Base-by-base conservation (phyloP, 306 rosid genomes). In the Vigna unguiculata region DNA sequence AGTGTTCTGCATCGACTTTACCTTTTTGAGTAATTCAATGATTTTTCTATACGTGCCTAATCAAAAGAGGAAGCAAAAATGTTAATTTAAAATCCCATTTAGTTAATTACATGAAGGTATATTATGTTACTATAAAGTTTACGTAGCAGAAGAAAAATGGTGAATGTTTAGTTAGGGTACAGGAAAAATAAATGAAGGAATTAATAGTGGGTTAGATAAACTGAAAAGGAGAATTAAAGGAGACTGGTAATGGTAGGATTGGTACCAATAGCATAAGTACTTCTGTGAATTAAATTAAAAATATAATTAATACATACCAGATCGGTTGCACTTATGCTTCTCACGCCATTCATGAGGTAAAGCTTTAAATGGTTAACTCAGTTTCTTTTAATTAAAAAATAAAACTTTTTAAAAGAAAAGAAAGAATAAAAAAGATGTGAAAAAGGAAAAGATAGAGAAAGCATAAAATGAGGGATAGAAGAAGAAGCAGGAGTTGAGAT, bases 391-490 rank as follows among this genome's bases (percentile, higher is more conserved):
- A 28, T n/a, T n/a, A n/a, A n/a, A n/a, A n/a, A n/a, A n/a, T n/a
- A n/a, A n/a, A n/a, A n/a, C n/a, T n/a, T n/a, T n/a, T n/a, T n/a
- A n/a, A n/a, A n/a, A n/a, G n/a, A n/a, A n/a, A n/a, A n/a, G n/a
- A n/a, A n/a, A n/a, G n/a, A n/a, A n/a, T n/a, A n/a, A n/a, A n/a
- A n/a, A 76, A 53, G 15, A 52, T 38, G 46, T 22, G 45, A 34
- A 52, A 74, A 76, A 40, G 47, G 11, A 38, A 66, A 65, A 65
- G 74, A 36, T 54, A 32, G 32, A 32, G 32, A 51, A 12, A 12
- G 47, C 66, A 72, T 71, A 78, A 68, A 78, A 45, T 78, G 14
- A 68, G 19, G 41, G 10, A 68, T n/a, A 45, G 68, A 67, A 57
- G 15, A 46, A 43, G 41, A 57, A 43, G 52, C 36, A 38, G 2